Percentiles rank a stretch among this genome's conserved stretches.
Evolutionary conservation across 352 stramenopile species (phyloP).

Genomic region (Globisporangium cederbergense): DNA sequence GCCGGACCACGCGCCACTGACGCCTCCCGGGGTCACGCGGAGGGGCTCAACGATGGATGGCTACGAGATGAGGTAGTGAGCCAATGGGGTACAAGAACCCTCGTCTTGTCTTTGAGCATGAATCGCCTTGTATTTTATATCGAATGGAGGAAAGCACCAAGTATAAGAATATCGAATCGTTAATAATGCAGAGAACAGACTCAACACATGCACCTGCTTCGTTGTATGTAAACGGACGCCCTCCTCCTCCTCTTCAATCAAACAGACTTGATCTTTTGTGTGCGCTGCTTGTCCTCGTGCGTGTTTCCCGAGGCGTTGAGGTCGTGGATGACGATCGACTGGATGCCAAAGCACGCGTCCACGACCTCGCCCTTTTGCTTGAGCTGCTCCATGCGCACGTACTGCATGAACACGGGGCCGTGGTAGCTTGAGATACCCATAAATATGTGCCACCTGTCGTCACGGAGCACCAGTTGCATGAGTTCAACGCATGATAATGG

Average conservation of each 20-base stretch:
- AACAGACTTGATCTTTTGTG: constrained; percentile 13
- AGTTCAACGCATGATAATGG: no score
- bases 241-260: background rate
- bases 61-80: background rate
- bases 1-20: background rate
- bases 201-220: no score
- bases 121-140: background rate
- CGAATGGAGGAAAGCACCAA: background rate
- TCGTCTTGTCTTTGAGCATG: background rate
- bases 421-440: constrained; percentile 78
- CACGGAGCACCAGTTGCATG: background rate
- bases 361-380: constrained; percentile 58
- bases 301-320: background rate
- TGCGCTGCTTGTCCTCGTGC: background rate
- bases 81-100: background rate
- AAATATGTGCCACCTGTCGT: constrained; percentile 72
- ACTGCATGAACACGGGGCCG: constrained; percentile 84
- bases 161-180: no score
- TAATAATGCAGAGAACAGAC: no score
- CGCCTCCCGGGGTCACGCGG: background rate
- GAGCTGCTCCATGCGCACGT: constrained; percentile 75
- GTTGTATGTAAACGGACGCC: no score
- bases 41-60: constrained; percentile 5
- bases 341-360: constrained; percentile 50
- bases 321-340: constrained; percentile 60